Evolutionary conservation across 2,329 filamentous ascomycete species (phyloP).

Genomic region (Hirsutella minnesotensis): DNA sequence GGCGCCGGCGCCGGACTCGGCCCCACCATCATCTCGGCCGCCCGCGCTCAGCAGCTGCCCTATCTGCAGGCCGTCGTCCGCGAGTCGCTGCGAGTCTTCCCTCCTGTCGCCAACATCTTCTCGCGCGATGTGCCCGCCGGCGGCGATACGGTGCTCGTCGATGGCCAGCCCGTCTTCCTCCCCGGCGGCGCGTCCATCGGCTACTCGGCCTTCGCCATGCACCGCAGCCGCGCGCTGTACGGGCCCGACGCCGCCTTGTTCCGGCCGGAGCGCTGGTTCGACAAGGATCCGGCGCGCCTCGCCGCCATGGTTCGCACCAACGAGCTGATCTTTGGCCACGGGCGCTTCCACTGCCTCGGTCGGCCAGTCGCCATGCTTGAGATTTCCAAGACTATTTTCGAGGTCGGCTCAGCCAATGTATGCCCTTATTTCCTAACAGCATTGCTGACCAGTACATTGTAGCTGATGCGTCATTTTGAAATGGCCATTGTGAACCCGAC

Average conservation of each 20-base stretch:
- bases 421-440: background rate
- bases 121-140: constrained; percentile 16
- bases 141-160: constrained; percentile 17
- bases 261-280: constrained; percentile 22
- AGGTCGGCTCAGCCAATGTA: too few relatives aligned
- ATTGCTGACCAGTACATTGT: background rate
- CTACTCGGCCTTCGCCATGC: constrained; percentile 17
- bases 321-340: constrained; percentile 25
- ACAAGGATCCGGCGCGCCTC: constrained; percentile 12
- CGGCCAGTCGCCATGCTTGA: constrained; percentile 25
- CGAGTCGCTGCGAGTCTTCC: constrained; percentile 34
- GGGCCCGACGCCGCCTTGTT: constrained; percentile 18
- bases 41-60: constrained; percentile 24
- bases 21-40: constrained; percentile 11
- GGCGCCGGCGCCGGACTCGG: constrained; percentile 29
- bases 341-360: constrained; percentile 25
- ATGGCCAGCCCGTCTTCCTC: constrained; percentile 25
- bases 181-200: constrained; percentile 17
- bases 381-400: constrained; percentile 24
- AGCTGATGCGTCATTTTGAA: constrained; percentile 19
- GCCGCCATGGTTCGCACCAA: constrained; percentile 19
- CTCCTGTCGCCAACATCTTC: constrained; percentile 27
- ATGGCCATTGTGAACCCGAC: constrained; percentile 14
- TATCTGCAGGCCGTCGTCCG: constrained; percentile 39
- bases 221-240: constrained; percentile 15